These are phyloP conservation scores for Annona squamosa DNA, from an alignment of 164 flowering plant genomes.

Conservation along the genomic window DNA sequence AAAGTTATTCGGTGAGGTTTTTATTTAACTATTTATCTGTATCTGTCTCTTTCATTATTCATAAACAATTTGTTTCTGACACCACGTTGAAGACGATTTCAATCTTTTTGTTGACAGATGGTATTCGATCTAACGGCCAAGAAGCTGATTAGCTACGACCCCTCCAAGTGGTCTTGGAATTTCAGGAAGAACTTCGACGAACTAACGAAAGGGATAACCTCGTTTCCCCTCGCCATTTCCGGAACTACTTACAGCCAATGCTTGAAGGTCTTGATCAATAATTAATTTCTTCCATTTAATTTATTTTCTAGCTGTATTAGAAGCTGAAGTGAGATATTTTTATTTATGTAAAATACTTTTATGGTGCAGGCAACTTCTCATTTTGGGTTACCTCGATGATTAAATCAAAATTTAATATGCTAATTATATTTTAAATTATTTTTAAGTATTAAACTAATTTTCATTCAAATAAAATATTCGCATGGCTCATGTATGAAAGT, in stretches of 20 bases:
- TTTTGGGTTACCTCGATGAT: neutral
- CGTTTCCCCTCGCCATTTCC: conserved; percentile 35
- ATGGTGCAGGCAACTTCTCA: neutral
- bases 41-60: too few species aligned
- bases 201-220: conserved; percentile 31
- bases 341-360: neutral
- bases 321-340: neutral
- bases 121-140: conserved; percentile 31
- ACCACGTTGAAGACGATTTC: too few species aligned
- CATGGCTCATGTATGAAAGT: too few species aligned
- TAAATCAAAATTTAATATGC: neutral
- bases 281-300: too few species aligned
- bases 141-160: conserved; percentile 28
- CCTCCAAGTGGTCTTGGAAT: conserved; percentile 20
- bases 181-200: conserved; percentile 26
- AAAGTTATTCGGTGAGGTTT: too few species aligned
- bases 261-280: conserved; percentile 21
- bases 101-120: conserved; percentile 21
- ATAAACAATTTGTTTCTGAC: too few species aligned
- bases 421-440: too few species aligned
- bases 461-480: too few species aligned
- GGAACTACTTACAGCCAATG: conserved; percentile 37
- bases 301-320: too few species aligned
- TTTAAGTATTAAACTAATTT: too few species aligned
- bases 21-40: too few species aligned